phyloP scores from a whole-genome alignment of 441 rosid genomes.

The Gossypium davidsonii region DNA sequence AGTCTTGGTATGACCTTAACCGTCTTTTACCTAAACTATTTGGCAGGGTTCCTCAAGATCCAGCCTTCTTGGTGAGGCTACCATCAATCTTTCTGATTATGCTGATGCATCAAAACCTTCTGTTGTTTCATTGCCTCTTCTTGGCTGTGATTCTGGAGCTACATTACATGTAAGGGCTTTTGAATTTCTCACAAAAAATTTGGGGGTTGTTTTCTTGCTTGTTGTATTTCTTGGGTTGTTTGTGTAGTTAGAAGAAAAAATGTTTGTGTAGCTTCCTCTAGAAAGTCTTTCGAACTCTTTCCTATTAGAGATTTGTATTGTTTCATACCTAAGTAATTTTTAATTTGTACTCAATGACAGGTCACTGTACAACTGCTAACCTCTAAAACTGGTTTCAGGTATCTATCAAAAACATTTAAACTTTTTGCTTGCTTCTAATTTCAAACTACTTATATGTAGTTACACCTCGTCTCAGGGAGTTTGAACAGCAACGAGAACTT shows the following conservation, averaged over 20 bases:
- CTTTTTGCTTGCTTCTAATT: slow-evolving; percentile 14
- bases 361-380: slow-evolving; percentile 95
- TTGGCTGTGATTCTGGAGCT: slow-evolving; percentile 82
- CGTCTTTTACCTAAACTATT: slow-evolving; percentile 21
- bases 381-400: slow-evolving; percentile 97
- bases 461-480: slow-evolving; percentile 57
- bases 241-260: neutral
- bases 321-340: slow-evolving; percentile 7
- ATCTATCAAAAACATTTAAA: slow-evolving; percentile 16
- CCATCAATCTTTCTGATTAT: slow-evolving; percentile 88
- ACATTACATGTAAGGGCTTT: slow-evolving; percentile 78
- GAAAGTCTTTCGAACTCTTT: slow-evolving; percentile 3
- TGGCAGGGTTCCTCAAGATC: slow-evolving; percentile 91
- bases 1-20: slow-evolving; percentile 17
- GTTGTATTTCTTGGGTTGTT: neutral
- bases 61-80: slow-evolving; percentile 86
- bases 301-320: slow-evolving; percentile 3
- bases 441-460: slow-evolving; percentile 15
- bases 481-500: slow-evolving; percentile 96
- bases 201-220: slow-evolving; percentile 8
- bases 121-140: slow-evolving; percentile 62
- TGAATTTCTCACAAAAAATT: slow-evolving; percentile 15
- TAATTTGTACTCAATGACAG: slow-evolving; percentile 37
- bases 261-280: neutral
- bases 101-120: slow-evolving; percentile 86